A percentile compares a stretch with the other conserved stretches of the same genome.
Conservation (phyloP, 2,329 filamentous ascomycete genomes). For the Aspergillus sp. region DNA sequence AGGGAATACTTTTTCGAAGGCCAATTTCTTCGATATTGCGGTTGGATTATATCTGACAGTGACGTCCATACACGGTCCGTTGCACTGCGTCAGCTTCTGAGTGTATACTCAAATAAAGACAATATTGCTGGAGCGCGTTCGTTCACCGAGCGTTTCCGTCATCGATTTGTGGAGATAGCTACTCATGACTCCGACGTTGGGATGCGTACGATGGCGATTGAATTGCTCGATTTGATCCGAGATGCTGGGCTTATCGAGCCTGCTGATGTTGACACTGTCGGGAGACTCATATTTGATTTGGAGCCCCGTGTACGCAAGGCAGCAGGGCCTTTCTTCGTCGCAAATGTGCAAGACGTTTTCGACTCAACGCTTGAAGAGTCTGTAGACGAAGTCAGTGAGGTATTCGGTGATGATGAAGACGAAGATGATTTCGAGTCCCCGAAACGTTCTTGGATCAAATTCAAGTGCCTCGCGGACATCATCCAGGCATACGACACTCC, state of each 20-base stretch:
- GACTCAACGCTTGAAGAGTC: slow-evolving; percentile 79
- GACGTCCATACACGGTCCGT: slow-evolving; percentile 74
- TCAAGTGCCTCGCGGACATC: slow-evolving; percentile 86
- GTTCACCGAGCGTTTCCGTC: slow-evolving; percentile 89
- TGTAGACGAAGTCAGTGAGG: slow-evolving; percentile 75
- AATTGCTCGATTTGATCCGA: slow-evolving; percentile 77
- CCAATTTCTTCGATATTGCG: slow-evolving; percentile 85
- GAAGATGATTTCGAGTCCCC: slow-evolving; percentile 70
- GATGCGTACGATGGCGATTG: slow-evolving; percentile 77
- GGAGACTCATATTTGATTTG: slow-evolving; percentile 83
- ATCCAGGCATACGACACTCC: slow-evolving; percentile 78
- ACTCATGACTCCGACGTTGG: slow-evolving; percentile 77
- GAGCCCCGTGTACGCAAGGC: slow-evolving; percentile 83
- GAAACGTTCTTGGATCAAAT: slow-evolving; percentile 80
- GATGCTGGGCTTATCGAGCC: slow-evolving; percentile 86
- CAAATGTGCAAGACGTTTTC: slow-evolving; percentile 79
- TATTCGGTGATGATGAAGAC: slow-evolving; percentile 70
- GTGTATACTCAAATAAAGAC: slow-evolving; percentile 76
- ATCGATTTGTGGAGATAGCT: slow-evolving; percentile 88
- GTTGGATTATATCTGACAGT: slow-evolving; percentile 90
- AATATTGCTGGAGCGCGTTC: slow-evolving; percentile 75
- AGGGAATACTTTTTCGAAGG: slow-evolving; percentile 89
- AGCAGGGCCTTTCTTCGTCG: slow-evolving; percentile 85
- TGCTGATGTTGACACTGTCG: slow-evolving; percentile 84
- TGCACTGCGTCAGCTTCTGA: slow-evolving; percentile 77